Evolutionary conservation across 495 filamentous ascomycete species (phyloP).

Genomic region (Pseudomonodictys pantanalensis): DNA sequence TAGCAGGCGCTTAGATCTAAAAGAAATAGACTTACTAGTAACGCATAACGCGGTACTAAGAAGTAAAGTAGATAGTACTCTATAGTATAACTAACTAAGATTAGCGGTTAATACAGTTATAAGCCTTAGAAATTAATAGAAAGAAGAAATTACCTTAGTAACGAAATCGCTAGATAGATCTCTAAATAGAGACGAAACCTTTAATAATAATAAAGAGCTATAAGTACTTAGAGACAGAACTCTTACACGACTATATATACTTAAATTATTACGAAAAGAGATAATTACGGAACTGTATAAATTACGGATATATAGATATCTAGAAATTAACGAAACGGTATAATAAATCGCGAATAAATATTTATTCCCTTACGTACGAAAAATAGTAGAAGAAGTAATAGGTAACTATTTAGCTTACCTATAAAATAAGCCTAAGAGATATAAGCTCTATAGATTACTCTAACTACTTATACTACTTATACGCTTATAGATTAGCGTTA

Average conservation of each 20-base stretch:
- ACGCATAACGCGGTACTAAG: too few relatives aligned
- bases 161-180: not conserved
- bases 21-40: too few relatives aligned
- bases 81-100: not conserved
- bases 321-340: not conserved
- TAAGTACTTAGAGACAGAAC: not conserved
- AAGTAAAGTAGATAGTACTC: too few relatives aligned
- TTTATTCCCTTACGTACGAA: not conserved
- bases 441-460: not conserved
- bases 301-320: not conserved
- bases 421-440: not conserved
- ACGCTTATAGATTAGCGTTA: not conserved
- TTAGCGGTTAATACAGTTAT: too few relatives aligned
- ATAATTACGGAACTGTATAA: not conserved
- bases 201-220: not conserved
- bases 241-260: not conserved
- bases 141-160: not conserved
- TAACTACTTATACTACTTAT: not conserved
- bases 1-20: too few relatives aligned
- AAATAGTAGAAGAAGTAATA: not conserved
- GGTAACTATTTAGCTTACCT: not conserved
- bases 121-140: too few relatives aligned
- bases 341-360: not conserved
- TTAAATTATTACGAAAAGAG: not conserved
- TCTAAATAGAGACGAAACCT: too few relatives aligned